Evolutionary conservation across 140 eudicot species (phyloP).

Genomic region (Oenanthe javanica): DNA sequence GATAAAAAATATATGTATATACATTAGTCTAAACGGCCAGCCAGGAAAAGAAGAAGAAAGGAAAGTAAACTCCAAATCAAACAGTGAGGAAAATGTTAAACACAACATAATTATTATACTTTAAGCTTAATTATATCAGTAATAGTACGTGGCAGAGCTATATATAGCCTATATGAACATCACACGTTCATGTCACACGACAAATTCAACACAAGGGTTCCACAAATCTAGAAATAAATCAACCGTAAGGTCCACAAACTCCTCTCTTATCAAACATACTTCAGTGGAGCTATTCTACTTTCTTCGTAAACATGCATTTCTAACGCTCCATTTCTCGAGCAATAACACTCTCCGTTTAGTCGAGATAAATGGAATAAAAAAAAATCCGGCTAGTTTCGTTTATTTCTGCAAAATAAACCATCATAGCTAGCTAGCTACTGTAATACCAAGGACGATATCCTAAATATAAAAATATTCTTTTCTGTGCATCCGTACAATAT

Average conservation of each 20-base stretch:
- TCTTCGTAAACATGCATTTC: constrained; percentile 6
- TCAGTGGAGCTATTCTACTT: too few species aligned
- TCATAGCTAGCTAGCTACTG: too few species aligned
- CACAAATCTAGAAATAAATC: constrained; percentile 3
- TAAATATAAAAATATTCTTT: too few species aligned
- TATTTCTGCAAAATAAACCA: too few species aligned
- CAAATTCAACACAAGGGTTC: neutral
- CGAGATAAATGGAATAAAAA: neutral
- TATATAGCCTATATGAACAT: neutral
- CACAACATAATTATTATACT: neutral
- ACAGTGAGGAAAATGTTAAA: neutral
- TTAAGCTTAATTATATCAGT: neutral
- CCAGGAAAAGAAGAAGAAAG: neutral
- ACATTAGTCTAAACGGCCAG: neutral
- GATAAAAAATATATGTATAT: too few species aligned
- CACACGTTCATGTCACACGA: neutral
- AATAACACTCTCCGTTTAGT: neutral
- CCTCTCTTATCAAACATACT: neutral
- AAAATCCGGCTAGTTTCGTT: too few species aligned
- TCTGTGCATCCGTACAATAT: too few species aligned
- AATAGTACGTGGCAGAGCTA: neutral
- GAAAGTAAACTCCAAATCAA: neutral
- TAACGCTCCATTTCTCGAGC: neutral
- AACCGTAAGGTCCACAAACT: neutral
- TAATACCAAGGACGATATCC: too few species aligned